Base-by-base conservation (phyloP, 306 rosid genomes). In the Mimosa pudica region DNA sequence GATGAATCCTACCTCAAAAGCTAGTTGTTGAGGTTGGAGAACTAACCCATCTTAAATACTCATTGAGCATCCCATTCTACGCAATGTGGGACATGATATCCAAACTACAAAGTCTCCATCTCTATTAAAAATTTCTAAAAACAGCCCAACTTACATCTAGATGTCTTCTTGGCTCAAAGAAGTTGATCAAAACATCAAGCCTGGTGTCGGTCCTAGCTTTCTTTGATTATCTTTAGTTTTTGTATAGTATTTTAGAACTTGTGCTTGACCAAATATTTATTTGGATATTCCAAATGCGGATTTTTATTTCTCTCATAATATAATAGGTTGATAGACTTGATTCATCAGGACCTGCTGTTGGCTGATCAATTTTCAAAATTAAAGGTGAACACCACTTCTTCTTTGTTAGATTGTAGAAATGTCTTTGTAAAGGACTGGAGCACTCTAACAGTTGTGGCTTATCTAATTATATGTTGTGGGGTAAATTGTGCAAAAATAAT, bases 331-430 rank as follows among this genome's bases (percentile, higher is more conserved):
- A 79, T 91, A 79, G 99, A 93, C 86, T 73, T 86, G 92, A 86
- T 95, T 63, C 97, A 91, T 85, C 92, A 91, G 83, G 99, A 95
- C 84, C 85, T 95, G 71, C 82, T 86, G 82, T 84, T 95, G 90
- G 98, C 94, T 81, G 96, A 91, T 81, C 96, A 95, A 62, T 92
- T 90, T 83, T 89, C 91, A 71, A 91, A 91, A 76, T 79, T 91
- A 84, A 91, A 93, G 98, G 99, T 95, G 84, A 84, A 77, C 77
- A 48, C 35, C 67, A 42, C 72, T 72, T 2, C 38, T 78, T 70
- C 79, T 73, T 82, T 45, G 41, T 46, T 60, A 51, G 71, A 66
- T 77, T 65, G 66, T 82, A 75, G 68, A 41, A 65, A 55, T 16
- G 57, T 61, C 73, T 73, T 71, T 36, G 41, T 48, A 65, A 64